Evolutionary conservation across 2,329 filamentous ascomycete genomes (phyloP), one percentile per base, ranked within the genome.

Genomic region (Aspergillus quadrilineatus): DNA sequence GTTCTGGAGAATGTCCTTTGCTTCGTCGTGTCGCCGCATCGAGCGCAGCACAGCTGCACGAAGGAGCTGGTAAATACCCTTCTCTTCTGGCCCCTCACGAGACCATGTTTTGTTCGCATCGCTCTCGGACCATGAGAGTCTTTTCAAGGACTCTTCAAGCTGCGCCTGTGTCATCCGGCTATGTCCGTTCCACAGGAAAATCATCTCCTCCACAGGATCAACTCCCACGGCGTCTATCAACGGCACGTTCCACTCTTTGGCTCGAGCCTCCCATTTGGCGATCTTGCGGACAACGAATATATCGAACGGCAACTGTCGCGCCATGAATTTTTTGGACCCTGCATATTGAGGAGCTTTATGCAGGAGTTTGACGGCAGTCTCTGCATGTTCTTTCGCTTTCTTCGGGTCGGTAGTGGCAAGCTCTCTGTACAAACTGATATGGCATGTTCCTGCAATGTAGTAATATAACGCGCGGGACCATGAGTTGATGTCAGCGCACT

Each of bases 391-490:
- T 8, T 76, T 73, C 0, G 86, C 85, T 43, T 82, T 75, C 0
- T 66, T 61, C 4, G 71, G 65, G 32, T 74, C 69, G 12, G 61
- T 62, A 17, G 53, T 37, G 15, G 65, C 52, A 14, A 60, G 58
- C 71, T 74, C 47, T 8, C 94, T 85, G 73, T 97, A 97, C 4
- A 91, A 79, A 66, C 94, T 90, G 1, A 97, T 75, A 63, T 95
- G 87, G 0, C 89, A 87, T 10, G 83, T 82, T 6, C 87, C 94
- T 1, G 89, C 89, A 62, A 96, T 89, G 75, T 92, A 97, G 70
- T 91, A 91, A 76, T 99, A 97, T 52, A 97, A 73, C 0, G 88
- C 86, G 51, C 92, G 91, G 55, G 88, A 92, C 94, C 94, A 97
- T 65, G 90, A 90, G 74, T 96, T 97, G 54, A 94, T 81, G 53